A percentile compares a stretch with the other conserved stretches of the same genome.
Evolutionary conservation across 108 stramenopile species (phyloP).

Genomic region (Fistulifera pelliculosa): DNA sequence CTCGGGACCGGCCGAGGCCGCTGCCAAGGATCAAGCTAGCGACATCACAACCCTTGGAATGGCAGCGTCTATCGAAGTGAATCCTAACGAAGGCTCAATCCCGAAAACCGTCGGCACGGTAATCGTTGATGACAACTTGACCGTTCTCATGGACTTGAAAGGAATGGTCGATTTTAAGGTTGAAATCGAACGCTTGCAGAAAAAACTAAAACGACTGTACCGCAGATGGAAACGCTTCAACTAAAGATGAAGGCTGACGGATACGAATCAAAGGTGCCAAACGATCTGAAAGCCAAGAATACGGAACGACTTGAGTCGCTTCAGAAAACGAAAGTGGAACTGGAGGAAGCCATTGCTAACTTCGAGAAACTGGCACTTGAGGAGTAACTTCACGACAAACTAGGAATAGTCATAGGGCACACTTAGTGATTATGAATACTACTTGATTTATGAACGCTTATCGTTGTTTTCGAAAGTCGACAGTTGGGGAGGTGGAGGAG

Average conservation of each 20-base stretch:
- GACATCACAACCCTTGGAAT: constrained; percentile 82
- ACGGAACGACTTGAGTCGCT: constrained; percentile 57
- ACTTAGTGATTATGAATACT: too few relatives aligned
- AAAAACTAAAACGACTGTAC: constrained; percentile 52
- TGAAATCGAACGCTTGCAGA: constrained; percentile 86
- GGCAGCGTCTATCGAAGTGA: constrained; percentile 56
- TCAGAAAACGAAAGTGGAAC: constrained; percentile 66
- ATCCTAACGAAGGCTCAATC: constrained; percentile 35
- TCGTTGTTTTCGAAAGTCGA: too few relatives aligned
- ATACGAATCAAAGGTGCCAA: constrained; percentile 67
- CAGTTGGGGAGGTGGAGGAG: too few relatives aligned
- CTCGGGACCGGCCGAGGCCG: constrained; percentile 32
- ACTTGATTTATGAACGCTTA: too few relatives aligned
- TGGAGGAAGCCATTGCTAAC: constrained; percentile 74
- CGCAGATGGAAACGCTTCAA: constrained; percentile 46
- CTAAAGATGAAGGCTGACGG: constrained; percentile 60
- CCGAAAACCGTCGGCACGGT: constrained; percentile 72
- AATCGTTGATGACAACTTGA: constrained; percentile 74
- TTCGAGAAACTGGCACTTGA: constrained; percentile 54
- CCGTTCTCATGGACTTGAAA: constrained; percentile 87
- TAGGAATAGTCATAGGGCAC: too few relatives aligned
- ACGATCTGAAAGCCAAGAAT: constrained; percentile 51
- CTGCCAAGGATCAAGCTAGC: constrained; percentile 33
- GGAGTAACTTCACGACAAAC: constrained; percentile 21
- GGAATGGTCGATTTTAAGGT: constrained; percentile 93